Conservation (phyloP, 257 asterid genomes). For the Solanum sejunctum region DNA sequence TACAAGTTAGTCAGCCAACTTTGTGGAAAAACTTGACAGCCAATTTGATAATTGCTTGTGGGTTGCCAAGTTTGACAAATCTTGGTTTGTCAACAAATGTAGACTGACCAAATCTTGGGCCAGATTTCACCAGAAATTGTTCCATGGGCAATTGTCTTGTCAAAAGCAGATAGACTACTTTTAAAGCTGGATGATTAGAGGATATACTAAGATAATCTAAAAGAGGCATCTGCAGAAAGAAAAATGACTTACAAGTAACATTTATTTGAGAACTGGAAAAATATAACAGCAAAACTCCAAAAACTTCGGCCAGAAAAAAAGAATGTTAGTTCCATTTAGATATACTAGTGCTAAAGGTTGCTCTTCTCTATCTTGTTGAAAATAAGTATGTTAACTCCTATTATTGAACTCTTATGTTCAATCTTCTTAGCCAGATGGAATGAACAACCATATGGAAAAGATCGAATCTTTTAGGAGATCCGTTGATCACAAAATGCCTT, state of each 20-base stretch:
- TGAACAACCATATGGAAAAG: slow-evolving; percentile 65
- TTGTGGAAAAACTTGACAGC: too few relatives aligned
- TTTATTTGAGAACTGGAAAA: background rate
- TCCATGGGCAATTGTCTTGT: background rate
- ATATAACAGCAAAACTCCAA: background rate
- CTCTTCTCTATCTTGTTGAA: background rate
- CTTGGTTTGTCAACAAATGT: too few relatives aligned
- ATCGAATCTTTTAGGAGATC: slow-evolving; percentile 55
- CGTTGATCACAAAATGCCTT: slow-evolving; percentile 57
- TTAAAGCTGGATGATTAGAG: background rate
- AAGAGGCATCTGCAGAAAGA: background rate
- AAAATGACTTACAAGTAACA: background rate
- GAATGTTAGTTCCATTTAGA: background rate
- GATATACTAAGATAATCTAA: background rate
- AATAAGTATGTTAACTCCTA: background rate
- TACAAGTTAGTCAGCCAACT: too few relatives aligned
- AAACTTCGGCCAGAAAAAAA: background rate
- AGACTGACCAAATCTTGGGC: too few relatives aligned
- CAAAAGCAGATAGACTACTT: background rate
- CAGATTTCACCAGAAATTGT: too few relatives aligned
- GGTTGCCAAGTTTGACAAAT: too few relatives aligned
- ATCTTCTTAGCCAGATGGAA: slow-evolving; percentile 68
- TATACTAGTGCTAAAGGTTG: background rate
- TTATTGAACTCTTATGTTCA: slow-evolving; percentile 34
- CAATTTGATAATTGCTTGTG: too few relatives aligned